Conservation (phyloP, 2,329 filamentous ascomycete species). For the Aspergillus felis region DNA sequence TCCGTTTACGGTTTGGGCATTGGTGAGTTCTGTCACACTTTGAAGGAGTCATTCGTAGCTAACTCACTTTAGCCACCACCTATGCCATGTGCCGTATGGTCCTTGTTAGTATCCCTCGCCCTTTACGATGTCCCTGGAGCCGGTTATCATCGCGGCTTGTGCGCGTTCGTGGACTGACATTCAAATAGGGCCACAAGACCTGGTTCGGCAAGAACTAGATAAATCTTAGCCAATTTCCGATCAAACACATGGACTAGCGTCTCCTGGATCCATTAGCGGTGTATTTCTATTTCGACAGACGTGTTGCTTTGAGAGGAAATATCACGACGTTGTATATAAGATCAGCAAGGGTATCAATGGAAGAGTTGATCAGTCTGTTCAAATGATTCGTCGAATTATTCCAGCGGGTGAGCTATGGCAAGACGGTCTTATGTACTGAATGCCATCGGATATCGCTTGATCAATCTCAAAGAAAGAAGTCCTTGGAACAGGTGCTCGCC, state of each 20-base stretch:
- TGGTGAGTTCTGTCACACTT: conserved; percentile 36
- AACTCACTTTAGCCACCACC: conserved; percentile 26
- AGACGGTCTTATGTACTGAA: background rate
- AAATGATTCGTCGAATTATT: background rate
- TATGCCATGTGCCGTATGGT: conserved; percentile 45
- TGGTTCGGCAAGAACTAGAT: conserved; percentile 46
- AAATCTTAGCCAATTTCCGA: conserved; percentile 4
- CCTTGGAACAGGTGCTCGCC: background rate
- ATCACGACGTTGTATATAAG: conserved; percentile 37
- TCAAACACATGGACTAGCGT: conserved; percentile 10
- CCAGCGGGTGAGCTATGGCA: background rate
- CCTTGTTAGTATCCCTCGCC: conserved; percentile 32
- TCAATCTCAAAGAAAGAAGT: background rate
- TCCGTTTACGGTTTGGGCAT: conserved; percentile 47
- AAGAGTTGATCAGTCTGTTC: conserved; percentile 20
- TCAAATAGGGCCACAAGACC: conserved; percentile 59
- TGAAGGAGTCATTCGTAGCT: conserved; percentile 12
- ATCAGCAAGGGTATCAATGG: conserved; percentile 30
- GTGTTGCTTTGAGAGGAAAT: conserved; percentile 23
- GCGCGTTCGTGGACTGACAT: background rate
- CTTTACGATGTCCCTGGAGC: background rate
- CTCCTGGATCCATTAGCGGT: conserved; percentile 24
- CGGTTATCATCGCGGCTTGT: background rate
- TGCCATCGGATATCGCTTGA: background rate
- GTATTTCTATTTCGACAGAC: conserved; percentile 33